A percentile compares a stretch with the other conserved stretches of the same genome.
Conservation (phyloP, 78 protist genomes). For the Dictyostelium firmibasis region DNA sequence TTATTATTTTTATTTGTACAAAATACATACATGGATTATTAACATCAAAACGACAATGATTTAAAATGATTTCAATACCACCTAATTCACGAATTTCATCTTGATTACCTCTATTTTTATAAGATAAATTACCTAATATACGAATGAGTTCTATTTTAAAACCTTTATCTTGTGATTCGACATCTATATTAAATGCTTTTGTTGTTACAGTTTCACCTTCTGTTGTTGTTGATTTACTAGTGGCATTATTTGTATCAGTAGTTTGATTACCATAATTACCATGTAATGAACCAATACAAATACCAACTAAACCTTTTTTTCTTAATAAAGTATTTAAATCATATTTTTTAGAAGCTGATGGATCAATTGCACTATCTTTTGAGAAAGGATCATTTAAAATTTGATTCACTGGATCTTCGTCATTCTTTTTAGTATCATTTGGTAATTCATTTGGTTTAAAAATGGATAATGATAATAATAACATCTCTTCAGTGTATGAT, state of each 20-base stretch:
- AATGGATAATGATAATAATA: not conserved
- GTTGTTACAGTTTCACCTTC: not conserved
- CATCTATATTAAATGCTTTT: slow-evolving; percentile 15
- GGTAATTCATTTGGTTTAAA: not conserved
- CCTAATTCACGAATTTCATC: slow-evolving; percentile 72
- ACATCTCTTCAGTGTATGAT: slow-evolving; percentile 62
- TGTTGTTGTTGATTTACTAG: not conserved
- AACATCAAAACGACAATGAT: slow-evolving; percentile 66
- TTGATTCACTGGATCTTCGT: not conserved
- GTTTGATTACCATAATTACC: slow-evolving; percentile 13
- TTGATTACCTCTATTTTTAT: slow-evolving; percentile 42
- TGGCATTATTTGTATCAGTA: too few relatives aligned
- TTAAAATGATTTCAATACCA: slow-evolving; percentile 62
- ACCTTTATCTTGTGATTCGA: slow-evolving; percentile 26
- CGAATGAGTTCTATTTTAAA: slow-evolving; percentile 48
- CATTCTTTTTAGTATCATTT: not conserved
- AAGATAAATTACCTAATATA: slow-evolving; percentile 59
- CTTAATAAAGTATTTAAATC: slow-evolving; percentile 26
- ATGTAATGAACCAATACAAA: slow-evolving; percentile 68
- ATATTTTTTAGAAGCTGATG: not conserved
- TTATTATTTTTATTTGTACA: not conserved
- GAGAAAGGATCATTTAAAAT: not conserved
- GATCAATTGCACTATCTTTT: not conserved
- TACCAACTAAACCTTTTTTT: slow-evolving; percentile 61
- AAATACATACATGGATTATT: slow-evolving; percentile 41